These are phyloP conservation scores for Cordyceps farinosa DNA, from an alignment of 2,329 filamentous ascomycete genomes.

Conservation along the genomic window DNA sequence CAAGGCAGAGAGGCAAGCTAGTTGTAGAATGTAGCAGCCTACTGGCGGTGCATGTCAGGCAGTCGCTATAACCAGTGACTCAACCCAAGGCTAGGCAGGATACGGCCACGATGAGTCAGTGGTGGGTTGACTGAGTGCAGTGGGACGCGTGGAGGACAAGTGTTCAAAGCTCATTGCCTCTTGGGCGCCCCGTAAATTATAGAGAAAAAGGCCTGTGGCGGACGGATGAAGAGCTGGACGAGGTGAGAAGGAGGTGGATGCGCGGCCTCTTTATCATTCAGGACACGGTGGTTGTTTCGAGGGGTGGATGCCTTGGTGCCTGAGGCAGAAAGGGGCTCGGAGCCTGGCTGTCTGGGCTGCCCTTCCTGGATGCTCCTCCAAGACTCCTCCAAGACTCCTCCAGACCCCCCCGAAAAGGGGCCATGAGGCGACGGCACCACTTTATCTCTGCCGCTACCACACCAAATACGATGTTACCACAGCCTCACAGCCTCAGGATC, in stretches of 20 bases:
- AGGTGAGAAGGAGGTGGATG: conserved; percentile 23
- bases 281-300: conserved; percentile 26
- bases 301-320: conserved; percentile 22
- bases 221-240: neutral
- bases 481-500: conserved; percentile 8
- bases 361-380: neutral
- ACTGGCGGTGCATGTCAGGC: conserved; percentile 20
- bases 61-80: conserved; percentile 16
- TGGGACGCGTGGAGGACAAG: conserved; percentile 25
- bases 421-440: conserved; percentile 12
- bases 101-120: conserved; percentile 24
- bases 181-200: conserved; percentile 11
- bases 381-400: conserved; percentile 4
- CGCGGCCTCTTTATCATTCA: conserved; percentile 34
- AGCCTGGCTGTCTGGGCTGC: neutral
- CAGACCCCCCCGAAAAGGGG: neutral
- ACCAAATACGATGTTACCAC: conserved; percentile 4
- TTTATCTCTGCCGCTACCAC: conserved; percentile 8
- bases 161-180: conserved; percentile 25
- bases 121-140: conserved; percentile 1
- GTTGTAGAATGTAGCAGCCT: neutral
- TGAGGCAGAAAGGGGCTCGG: conserved; percentile 27
- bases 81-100: conserved; percentile 12
- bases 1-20: conserved; percentile 23
- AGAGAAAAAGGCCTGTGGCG: neutral